phyloP scores from a whole-genome alignment of 768 basidiomycete species.

The Rhodotorula toruloides region DNA sequence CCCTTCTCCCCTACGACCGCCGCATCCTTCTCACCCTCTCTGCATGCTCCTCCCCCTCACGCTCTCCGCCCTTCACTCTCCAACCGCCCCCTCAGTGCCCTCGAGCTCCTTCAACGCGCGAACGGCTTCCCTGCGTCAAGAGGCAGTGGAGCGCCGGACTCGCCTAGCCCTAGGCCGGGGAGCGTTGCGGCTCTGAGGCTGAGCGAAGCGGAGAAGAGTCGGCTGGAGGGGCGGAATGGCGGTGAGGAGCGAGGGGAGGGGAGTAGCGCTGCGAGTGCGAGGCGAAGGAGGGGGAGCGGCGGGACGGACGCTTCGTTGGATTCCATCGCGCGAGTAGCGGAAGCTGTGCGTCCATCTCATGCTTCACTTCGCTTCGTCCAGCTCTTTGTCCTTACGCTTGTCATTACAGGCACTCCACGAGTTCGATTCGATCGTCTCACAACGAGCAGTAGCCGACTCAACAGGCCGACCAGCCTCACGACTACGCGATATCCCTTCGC shows the following conservation, averaged over 20 bases:
- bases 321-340: constrained; percentile 12
- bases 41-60: not conserved
- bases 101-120: not conserved
- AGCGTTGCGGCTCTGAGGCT: constrained; percentile 23
- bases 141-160: not conserved
- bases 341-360: constrained; percentile 6
- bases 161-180: constrained; percentile 28
- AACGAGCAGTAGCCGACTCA: not conserved
- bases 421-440: constrained; percentile 16
- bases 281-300: not conserved
- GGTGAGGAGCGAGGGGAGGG: not conserved
- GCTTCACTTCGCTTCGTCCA: not conserved
- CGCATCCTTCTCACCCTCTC: not conserved
- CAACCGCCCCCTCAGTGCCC: not conserved
- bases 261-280: not conserved
- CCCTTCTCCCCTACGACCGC: not conserved
- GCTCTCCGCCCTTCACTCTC: not conserved
- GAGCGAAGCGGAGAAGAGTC: not conserved
- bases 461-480: not conserved
- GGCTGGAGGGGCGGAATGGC: too few relatives aligned
- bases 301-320: constrained; percentile 15
- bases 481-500: constrained; percentile 1
- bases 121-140: not conserved
- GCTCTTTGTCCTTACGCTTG: not conserved
- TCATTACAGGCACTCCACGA: constrained; percentile 8